Base-by-base conservation (phyloP, 441 rosid genomes). In the Gossypium aridum region DNA sequence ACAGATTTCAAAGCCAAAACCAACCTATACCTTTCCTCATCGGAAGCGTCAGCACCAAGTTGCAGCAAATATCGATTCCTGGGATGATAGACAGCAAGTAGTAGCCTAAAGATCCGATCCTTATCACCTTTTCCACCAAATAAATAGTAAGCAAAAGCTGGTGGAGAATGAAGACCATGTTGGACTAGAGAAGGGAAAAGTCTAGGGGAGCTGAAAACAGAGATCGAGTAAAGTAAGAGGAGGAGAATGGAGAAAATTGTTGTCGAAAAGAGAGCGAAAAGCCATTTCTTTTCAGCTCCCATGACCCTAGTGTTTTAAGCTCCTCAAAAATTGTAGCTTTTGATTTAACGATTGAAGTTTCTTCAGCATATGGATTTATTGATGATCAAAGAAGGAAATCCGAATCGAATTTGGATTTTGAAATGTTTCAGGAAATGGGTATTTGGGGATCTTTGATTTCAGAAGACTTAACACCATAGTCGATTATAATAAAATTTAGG, bases 211-310 rank as follows among this genome's bases (percentile, higher is more conserved):
- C 86, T 90, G 74, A 90, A 87, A 75, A 91, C 83, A 43, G 93
- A 88, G 83, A 91, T 81, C 28, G 98, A 95, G 79, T 88, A 92
- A 23, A 90, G 85, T 73, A 91, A 80, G 9, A 95, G 89, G 39
- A 95, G 87, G 53, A 88, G 77, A 6, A 90, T 83, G 3, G 97
- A 91, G 13, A 90, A 77, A 64, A 87, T 84, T 53, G 92, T 86
- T 7, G 92, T 89, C 14, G 90, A 88, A 88, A 92, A 90, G 73
- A 95, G 94, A 12, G 91, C 87, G 79, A 93, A 89, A 43, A 95
- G 87, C 93, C 98, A 90, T 87, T 87, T 91, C 86, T 80, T 93
- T 80, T 93, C 98, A 78, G 94, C 92, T 85, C 96, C 98, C 97
- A 95, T 92, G 13, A 60, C 67, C 31, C 54, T 19, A 57, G 1